Evolutionary conservation across 2,329 filamentous ascomycete species (phyloP).

Genomic region (Monascus ruber): DNA sequence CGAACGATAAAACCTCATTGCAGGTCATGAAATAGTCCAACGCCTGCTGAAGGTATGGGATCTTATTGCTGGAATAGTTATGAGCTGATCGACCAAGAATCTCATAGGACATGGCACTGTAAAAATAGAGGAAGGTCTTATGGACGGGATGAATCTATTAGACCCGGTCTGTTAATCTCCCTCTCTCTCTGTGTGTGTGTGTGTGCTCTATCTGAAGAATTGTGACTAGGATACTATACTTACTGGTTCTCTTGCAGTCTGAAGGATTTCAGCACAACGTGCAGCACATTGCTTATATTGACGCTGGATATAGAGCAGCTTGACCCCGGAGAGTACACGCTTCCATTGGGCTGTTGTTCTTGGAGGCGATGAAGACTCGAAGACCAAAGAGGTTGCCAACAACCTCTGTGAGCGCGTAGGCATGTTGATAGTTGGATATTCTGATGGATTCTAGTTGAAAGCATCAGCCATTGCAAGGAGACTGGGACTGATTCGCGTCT

Average conservation of each 20-base stretch:
- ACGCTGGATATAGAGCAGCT: conserved; percentile 23
- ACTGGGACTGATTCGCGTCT: too few relatives aligned
- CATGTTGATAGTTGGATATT: neutral
- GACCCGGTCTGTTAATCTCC: conserved; percentile 2
- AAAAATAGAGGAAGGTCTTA: conserved; percentile 35
- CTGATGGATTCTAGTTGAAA: too few relatives aligned
- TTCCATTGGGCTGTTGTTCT: conserved; percentile 22
- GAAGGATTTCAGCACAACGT: conserved; percentile 20
- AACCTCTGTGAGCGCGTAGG: conserved; percentile 7
- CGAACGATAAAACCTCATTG: conserved; percentile 15
- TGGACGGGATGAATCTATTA: conserved; percentile 23
- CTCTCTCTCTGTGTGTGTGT: neutral
- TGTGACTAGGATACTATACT: conserved; percentile 2
- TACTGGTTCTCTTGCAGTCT: conserved; percentile 15
- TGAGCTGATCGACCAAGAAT: conserved; percentile 36
- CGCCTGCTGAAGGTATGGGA: conserved; percentile 30
- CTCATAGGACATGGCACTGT: conserved; percentile 36
- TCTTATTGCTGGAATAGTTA: conserved; percentile 34
- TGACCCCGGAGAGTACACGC: conserved; percentile 19
- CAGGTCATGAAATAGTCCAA: conserved; percentile 28
- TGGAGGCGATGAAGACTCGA: conserved; percentile 7
- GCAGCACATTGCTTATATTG: conserved; percentile 32
- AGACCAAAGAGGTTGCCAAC: conserved; percentile 8
- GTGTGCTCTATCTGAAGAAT: neutral
- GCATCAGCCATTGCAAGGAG: too few relatives aligned